Conservation (phyloP, 202 grass and related monocot genomes). For the Musa balbisiana region DNA sequence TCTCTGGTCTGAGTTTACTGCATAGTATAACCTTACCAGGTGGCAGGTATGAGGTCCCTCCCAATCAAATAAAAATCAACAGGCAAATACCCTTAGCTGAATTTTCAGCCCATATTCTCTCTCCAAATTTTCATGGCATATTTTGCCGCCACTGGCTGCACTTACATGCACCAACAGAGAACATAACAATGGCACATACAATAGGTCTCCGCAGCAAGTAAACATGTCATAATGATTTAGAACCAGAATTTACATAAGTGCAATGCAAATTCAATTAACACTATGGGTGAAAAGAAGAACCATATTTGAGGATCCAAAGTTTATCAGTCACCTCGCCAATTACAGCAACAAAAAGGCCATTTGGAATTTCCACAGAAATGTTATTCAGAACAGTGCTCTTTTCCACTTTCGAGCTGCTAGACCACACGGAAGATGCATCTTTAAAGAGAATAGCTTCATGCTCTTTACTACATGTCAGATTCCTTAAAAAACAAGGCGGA, state of each 20-base stretch:
- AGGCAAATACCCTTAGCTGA: too few species aligned
- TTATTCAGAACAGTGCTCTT: slow-evolving; percentile 41
- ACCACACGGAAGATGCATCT: slow-evolving; percentile 60
- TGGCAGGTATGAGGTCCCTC: too few species aligned
- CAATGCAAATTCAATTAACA: neutral
- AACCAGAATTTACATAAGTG: neutral
- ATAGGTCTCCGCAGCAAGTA: neutral
- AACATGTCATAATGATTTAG: neutral
- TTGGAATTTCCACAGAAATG: slow-evolving; percentile 54
- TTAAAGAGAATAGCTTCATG: slow-evolving; percentile 34
- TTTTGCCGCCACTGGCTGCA: too few species aligned
- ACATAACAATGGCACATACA: too few species aligned
- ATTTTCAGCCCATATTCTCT: too few species aligned
- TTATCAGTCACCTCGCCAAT: slow-evolving; percentile 63
- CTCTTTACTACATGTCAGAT: slow-evolving; percentile 21
- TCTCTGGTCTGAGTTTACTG: too few species aligned
- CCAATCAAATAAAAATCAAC: too few species aligned
- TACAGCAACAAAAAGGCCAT: slow-evolving; percentile 66
- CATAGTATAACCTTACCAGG: too few species aligned
- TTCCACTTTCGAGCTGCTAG: slow-evolving; percentile 39
- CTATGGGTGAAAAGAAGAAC: neutral
- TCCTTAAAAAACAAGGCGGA: slow-evolving; percentile 10
- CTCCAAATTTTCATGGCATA: too few species aligned
- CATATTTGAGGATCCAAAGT: neutral
- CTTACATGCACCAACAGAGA: too few species aligned